Percentiles rank a stretch among this genome's conserved stretches.
Conservation (phyloP, 106 monocot genomes). For the Dendrobium catenatum region DNA sequence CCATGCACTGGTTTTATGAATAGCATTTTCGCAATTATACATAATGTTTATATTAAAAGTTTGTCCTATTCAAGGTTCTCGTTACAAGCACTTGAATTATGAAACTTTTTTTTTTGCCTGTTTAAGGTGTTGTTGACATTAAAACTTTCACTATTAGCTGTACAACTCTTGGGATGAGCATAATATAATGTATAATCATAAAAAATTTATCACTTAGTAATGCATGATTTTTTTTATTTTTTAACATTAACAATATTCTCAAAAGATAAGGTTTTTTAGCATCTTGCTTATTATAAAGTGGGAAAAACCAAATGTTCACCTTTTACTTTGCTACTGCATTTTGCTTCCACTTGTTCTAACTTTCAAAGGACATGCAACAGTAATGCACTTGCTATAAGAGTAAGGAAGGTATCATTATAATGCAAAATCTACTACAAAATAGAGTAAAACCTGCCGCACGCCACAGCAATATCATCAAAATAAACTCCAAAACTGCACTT, state of each 20-base stretch:
- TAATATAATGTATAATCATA: background rate
- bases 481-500: conserved; percentile 19
- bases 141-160: background rate
- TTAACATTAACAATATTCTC: too few relatives aligned
- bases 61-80: background rate
- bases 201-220: background rate
- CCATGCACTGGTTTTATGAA: too few relatives aligned
- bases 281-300: too few relatives aligned
- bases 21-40: background rate
- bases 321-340: too few relatives aligned
- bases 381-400: background rate
- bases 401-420: background rate
- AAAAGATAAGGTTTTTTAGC: too few relatives aligned
- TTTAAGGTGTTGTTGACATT: background rate
- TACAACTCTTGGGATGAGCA: background rate
- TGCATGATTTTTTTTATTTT: background rate
- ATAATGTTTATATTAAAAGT: background rate
- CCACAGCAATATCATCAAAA: conserved; percentile 90
- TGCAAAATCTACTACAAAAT: background rate
- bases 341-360: too few relatives aligned
- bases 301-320: too few relatives aligned
- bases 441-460: conserved; percentile 82
- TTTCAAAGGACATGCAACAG: too few relatives aligned
- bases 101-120: background rate
- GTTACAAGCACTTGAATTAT: background rate